A percentile compares a stretch with the other conserved stretches of the same genome.
Evolutionary conservation across 2,329 filamentous ascomycete species (phyloP).

Genomic region (Scedosporium apiospermum): DNA sequence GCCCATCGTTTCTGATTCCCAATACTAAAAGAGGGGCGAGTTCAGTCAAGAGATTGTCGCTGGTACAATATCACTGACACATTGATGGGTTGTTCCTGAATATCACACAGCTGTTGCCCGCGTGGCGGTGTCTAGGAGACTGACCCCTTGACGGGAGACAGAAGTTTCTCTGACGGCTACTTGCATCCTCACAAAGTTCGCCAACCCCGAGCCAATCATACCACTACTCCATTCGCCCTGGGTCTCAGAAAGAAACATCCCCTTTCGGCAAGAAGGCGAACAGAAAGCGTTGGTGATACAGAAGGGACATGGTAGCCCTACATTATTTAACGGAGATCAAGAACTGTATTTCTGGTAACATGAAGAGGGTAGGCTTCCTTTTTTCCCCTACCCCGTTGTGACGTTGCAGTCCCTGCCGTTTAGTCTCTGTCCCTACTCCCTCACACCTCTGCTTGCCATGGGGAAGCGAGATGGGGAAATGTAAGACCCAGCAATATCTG

Average conservation of each 20-base stretch:
- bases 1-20: too few relatives aligned
- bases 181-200: slow-evolving; percentile 2
- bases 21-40: background rate
- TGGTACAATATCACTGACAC: background rate
- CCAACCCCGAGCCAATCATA: slow-evolving; percentile 6
- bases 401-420: slow-evolving; percentile 3
- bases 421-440: background rate
- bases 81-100: background rate
- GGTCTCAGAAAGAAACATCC: background rate
- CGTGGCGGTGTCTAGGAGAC: background rate
- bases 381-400: background rate
- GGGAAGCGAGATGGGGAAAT: background rate
- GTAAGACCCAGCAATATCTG: background rate
- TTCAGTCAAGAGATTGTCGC: background rate
- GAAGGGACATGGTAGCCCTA: background rate
- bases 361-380: background rate
- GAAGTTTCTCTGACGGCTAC: slow-evolving; percentile 1
- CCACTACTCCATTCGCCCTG: background rate
- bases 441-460: background rate
- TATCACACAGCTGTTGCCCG: background rate
- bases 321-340: background rate
- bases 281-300: background rate
- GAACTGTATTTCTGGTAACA: background rate
- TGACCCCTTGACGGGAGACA: background rate
- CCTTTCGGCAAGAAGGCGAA: background rate